phyloP scores from a whole-genome alignment of 805 yeast genomes.

The Metschnikowia noctiluminum region DNA sequence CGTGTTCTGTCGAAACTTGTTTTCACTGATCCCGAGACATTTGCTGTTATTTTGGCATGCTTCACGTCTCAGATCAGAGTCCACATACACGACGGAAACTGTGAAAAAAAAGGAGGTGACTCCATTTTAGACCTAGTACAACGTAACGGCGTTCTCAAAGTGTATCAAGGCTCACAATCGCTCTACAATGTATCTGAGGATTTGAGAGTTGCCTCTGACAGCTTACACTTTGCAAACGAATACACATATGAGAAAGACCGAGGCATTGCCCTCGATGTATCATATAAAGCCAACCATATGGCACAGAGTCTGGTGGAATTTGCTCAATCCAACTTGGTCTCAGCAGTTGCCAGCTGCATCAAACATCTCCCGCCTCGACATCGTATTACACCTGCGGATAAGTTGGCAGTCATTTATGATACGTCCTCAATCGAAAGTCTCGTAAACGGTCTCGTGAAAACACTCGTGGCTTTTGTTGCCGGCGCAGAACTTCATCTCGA shows the following conservation, averaged over 20 bases:
- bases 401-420: slow-evolving; percentile 21
- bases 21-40: slow-evolving; percentile 27
- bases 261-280: slow-evolving; percentile 33
- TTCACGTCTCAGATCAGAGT: slow-evolving; percentile 42
- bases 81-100: slow-evolving; percentile 31
- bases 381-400: slow-evolving; percentile 28
- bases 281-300: slow-evolving; percentile 16
- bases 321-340: slow-evolving; percentile 51
- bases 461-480: slow-evolving; percentile 38
- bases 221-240: slow-evolving; percentile 24
- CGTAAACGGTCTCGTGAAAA: slow-evolving; percentile 32
- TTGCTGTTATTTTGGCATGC: slow-evolving; percentile 42
- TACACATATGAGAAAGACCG: slow-evolving; percentile 33
- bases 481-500: slow-evolving; percentile 25
- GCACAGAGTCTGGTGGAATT: slow-evolving; percentile 26
- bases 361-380: slow-evolving; percentile 44
- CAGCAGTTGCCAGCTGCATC: slow-evolving; percentile 50
- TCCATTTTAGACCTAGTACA: not conserved
- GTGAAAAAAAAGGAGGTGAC: not conserved
- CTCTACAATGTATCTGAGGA: not conserved
- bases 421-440: slow-evolving; percentile 21
- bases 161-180: not conserved
- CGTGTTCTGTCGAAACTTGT: slow-evolving; percentile 26
- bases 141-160: not conserved
- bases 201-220: not conserved